Percentiles rank a stretch among this genome's conserved stretches.
Evolutionary conservation across 345 rosid genomes (phyloP).

Genomic region (Salix exigua): DNA sequence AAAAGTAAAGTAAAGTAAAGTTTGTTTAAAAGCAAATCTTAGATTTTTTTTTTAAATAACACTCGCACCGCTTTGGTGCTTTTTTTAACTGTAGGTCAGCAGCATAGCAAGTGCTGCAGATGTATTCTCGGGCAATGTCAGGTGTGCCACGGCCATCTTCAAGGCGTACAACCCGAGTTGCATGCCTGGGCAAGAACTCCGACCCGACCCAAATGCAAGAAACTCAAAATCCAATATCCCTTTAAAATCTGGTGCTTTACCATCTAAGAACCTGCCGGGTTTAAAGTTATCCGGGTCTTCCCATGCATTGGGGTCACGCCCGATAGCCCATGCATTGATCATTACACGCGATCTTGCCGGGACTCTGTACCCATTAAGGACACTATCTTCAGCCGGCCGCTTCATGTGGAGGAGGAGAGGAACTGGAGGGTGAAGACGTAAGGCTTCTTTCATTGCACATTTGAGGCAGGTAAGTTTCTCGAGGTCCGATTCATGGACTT

Average conservation of each 20-base stretch:
- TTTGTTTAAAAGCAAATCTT: too few relatives aligned
- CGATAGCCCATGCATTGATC: conserved; percentile 47
- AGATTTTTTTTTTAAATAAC: too few relatives aligned
- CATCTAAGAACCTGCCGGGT: conserved; percentile 30
- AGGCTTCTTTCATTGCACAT: conserved; percentile 22
- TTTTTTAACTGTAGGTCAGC: too few relatives aligned
- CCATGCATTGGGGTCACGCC: conserved; percentile 31
- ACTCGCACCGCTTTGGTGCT: too few relatives aligned
- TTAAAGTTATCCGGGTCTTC: conserved; percentile 30
- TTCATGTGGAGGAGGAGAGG: conserved; percentile 45
- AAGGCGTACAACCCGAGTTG: conserved; percentile 40
- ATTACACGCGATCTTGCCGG: too few relatives aligned
- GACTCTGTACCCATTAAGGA: conserved; percentile 27
- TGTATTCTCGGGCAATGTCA: not conserved
- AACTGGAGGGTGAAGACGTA: conserved; percentile 29
- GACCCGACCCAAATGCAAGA: conserved; percentile 45
- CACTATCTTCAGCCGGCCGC: conserved; percentile 29
- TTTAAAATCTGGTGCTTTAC: conserved; percentile 32
- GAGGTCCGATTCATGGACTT: conserved; percentile 16
- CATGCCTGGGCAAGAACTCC: conserved; percentile 43
- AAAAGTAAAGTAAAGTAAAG: too few relatives aligned
- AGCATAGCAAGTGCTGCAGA: too few relatives aligned
- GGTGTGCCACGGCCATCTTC: conserved; percentile 31
- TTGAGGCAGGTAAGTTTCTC: conserved; percentile 16
- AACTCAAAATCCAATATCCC: conserved; percentile 31